Evolutionary conservation across 2,329 filamentous ascomycete species (phyloP), one percentile per base, ranked within the genome.

Genomic region (Ploettnerulaceae sp.): DNA sequence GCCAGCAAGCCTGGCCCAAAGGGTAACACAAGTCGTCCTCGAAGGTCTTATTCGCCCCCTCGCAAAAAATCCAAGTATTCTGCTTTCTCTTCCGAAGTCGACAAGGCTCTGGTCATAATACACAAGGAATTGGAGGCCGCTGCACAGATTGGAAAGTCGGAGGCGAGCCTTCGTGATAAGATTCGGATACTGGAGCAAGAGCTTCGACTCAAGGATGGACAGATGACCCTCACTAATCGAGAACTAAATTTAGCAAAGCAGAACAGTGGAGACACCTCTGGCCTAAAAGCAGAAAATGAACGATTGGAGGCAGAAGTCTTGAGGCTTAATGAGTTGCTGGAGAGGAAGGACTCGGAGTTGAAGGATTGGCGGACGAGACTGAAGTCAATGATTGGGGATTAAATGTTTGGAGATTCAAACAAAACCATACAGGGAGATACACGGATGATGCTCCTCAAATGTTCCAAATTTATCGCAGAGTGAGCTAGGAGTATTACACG

Each of bases 61-160:
- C 25, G 47, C 5, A 58, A 58, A 14, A 49, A 49, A 31, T 56
- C 52, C 1, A 56, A 56, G 35, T 56, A 56, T 28, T 56, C 54
- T 12, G 31, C 48, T 3, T 47, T 55, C 26, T 51, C 54, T 1
- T 48, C 47, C 8, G 48, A 55, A 28, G 48, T 56, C 20, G 56
- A 58, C 20, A 56, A 55, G 44, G 54, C 56, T 6, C 47, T 56
- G 14, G 15, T 46, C 5, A 46, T 56, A 6, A 54, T 58, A 15
- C 47, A 55, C 21, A 51, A 43, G 14, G 50, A 56, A 22, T 45
- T 57, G 15, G 56, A 56, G 31, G 28, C 35, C 5, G 51, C 51
- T 2, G 49, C 54, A 9, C 14, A 45, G 14, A 34, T 41, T 9
- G 47, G 47, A 0, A 52, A 34, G 42, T 48, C 50, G 4, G 49